Conservation (phyloP, 1,284 basidiomycete species). For the Xerocomus amazonicus region DNA sequence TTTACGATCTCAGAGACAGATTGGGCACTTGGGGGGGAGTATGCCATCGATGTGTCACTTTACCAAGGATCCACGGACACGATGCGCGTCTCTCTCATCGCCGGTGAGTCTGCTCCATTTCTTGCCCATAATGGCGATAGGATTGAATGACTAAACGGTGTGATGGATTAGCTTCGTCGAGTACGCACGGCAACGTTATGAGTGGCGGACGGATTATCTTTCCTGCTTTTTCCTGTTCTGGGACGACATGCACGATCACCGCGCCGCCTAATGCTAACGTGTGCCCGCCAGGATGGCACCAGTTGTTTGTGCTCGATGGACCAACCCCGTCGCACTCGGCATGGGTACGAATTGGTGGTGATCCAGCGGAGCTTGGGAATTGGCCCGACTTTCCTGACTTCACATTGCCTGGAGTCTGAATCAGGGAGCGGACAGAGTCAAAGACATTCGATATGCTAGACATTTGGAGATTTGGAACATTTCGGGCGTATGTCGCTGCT, state of each 20-base stretch:
- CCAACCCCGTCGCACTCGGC: conserved; percentile 67
- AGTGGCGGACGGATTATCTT: conserved; percentile 62
- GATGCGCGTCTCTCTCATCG: conserved; percentile 63
- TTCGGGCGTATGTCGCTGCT: no score
- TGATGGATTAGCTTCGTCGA: conserved; percentile 58
- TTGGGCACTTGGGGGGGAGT: conserved; percentile 53
- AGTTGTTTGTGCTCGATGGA: conserved; percentile 68
- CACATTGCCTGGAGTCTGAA: no score
- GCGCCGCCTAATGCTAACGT: conserved; percentile 64
- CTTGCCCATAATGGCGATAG: not conserved
- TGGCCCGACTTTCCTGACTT: conserved; percentile 50
- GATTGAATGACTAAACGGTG: no score
- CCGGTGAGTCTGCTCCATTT: conserved; percentile 38
- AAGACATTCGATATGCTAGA: no score
- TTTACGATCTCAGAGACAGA: conserved; percentile 57
- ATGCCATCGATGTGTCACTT: conserved; percentile 51
- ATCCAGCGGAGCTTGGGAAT: conserved; percentile 60
- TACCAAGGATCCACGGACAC: conserved; percentile 53
- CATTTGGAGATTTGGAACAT: no score
- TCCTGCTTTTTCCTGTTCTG: conserved; percentile 60
- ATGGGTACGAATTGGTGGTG: conserved; percentile 77
- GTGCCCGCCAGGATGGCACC: conserved; percentile 76
- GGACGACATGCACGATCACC: conserved; percentile 60
- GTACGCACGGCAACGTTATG: conserved; percentile 74
- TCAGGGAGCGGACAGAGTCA: no score